Conservation (phyloP, 2,329 filamentous ascomycete species). For the Hypomyces perniciosus region DNA sequence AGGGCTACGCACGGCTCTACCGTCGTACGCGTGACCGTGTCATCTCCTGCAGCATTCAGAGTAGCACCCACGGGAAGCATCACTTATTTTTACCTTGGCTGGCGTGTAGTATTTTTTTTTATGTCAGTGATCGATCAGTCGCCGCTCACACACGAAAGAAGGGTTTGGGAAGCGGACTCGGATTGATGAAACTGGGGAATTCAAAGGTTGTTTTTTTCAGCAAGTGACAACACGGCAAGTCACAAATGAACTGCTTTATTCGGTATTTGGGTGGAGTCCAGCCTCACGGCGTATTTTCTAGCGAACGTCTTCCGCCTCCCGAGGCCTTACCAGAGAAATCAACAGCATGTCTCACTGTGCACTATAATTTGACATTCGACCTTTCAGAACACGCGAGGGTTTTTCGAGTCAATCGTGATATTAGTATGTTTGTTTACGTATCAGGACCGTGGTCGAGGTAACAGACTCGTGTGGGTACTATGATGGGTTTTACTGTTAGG, state of each 20-base stretch:
- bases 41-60: constrained; percentile 12
- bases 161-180: constrained; percentile 2
- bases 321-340: constrained; percentile 22
- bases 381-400: neutral
- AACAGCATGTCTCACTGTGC: constrained; percentile 13
- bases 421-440: neutral
- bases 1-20: constrained; percentile 31
- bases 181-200: constrained; percentile 10
- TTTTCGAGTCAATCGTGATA: neutral
- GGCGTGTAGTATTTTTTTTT: constrained; percentile 9
- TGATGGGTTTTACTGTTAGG: too few relatives aligned
- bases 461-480: too few relatives aligned
- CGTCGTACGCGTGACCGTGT: constrained; percentile 32
- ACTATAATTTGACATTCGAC: neutral
- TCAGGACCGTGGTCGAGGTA: neutral
- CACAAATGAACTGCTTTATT: constrained; percentile 23
- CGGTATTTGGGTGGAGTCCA: constrained; percentile 11
- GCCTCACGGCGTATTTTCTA: constrained; percentile 24
- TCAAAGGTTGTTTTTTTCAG: constrained; percentile 22
- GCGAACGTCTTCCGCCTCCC: constrained; percentile 22
- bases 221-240: constrained; percentile 28
- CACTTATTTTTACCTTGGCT: constrained; percentile 8
- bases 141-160: constrained; percentile 3
- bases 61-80: constrained; percentile 5
- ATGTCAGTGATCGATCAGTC: constrained; percentile 11